These are phyloP conservation scores for Streptanthus diversifolius DNA, from an alignment of 345 rosid species.

Conservation along the genomic window DNA sequence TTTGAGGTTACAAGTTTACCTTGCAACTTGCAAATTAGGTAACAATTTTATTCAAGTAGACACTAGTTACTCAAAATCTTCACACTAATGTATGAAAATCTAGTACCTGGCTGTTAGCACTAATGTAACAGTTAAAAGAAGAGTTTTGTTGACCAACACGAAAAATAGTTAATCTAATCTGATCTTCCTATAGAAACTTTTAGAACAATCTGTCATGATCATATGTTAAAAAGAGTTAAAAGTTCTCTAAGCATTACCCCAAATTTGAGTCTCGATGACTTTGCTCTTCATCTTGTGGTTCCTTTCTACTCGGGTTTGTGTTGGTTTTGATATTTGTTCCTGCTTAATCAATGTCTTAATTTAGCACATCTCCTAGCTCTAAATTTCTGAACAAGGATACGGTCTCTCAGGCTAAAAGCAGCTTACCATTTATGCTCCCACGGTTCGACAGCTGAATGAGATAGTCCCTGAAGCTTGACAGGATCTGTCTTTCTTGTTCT, in stretches of 20 bases:
- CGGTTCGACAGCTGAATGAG: slow-evolving; percentile 47
- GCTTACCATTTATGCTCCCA: slow-evolving; percentile 51
- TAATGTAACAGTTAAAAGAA: neutral
- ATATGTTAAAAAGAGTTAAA: neutral
- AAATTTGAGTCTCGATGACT: slow-evolving; percentile 19
- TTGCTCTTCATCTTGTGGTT: slow-evolving; percentile 11
- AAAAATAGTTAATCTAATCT: slow-evolving; percentile 1
- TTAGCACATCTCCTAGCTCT: neutral
- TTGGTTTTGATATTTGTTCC: slow-evolving; percentile 16
- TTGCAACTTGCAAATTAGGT: neutral
- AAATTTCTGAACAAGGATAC: neutral
- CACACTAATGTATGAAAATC: neutral
- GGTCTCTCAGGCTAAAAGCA: neutral
- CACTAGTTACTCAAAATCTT: neutral
- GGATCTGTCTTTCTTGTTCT: slow-evolving; percentile 52
- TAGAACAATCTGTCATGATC: neutral
- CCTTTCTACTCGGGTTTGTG: neutral
- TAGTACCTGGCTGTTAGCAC: neutral
- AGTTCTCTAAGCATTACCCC: slow-evolving; percentile 1
- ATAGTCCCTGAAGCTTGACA: slow-evolving; percentile 49
- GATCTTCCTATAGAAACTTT: neutral
- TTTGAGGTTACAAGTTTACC: too few relatives aligned
- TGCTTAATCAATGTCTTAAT: neutral
- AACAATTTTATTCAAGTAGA: neutral
- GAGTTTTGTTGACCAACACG: neutral